Evolutionary conservation across 768 basidiomycete species (phyloP).

Genomic region (Tulasnella sp.): DNA sequence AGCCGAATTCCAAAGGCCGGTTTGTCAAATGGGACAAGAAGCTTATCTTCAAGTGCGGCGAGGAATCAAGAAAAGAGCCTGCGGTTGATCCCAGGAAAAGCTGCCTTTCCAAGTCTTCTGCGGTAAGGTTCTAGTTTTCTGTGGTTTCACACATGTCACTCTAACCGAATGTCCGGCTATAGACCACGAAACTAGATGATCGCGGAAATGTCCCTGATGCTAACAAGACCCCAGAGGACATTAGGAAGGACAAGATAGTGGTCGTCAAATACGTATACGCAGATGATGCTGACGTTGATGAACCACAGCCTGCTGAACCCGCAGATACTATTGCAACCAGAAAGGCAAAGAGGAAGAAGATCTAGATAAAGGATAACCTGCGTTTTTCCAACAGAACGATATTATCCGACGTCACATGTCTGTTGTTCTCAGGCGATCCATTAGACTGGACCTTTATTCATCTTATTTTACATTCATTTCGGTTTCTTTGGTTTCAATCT

Average conservation of each 20-base stretch:
- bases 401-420: no score
- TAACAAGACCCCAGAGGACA: neutral
- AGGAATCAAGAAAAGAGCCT: neutral
- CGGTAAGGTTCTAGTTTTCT: slow-evolving; percentile 1
- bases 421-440: no score
- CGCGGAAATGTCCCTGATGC: slow-evolving; percentile 12
- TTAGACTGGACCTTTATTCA: no score
- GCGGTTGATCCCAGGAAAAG: neutral
- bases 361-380: no score
- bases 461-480: no score
- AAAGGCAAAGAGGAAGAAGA: slow-evolving; percentile 10
- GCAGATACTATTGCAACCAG: neutral
- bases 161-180: neutral
- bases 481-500: no score
- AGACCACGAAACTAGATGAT: slow-evolving; percentile 8
- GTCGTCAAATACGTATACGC: slow-evolving; percentile 14
- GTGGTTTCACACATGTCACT: neutral
- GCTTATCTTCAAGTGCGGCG: slow-evolving; percentile 7
- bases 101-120: slow-evolving; percentile 1
- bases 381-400: no score
- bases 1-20: slow-evolving; percentile 11
- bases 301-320: neutral
- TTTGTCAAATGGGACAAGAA: slow-evolving; percentile 11
- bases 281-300: slow-evolving; percentile 1
- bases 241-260: slow-evolving; percentile 9